phyloP scores from a whole-genome alignment of 2,329 filamentous ascomycete species.

The Aspergillus sp. region DNA sequence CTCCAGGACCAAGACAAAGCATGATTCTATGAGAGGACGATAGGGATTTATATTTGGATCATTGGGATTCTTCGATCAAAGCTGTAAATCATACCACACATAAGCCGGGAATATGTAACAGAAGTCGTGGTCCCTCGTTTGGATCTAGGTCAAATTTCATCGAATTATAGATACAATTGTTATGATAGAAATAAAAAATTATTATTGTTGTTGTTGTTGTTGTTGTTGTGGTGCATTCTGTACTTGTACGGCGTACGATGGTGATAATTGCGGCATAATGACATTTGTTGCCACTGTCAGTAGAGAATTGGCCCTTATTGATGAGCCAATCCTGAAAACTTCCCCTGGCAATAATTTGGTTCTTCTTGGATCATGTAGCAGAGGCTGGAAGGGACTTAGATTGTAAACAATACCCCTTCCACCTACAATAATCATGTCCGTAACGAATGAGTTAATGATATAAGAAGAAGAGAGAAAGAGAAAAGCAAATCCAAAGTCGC shows the following conservation, averaged over 20 bases:
- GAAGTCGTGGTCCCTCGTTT: too few species aligned
- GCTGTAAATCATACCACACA: too few species aligned
- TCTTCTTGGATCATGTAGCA: conserved; percentile 56
- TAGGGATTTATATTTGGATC: too few species aligned
- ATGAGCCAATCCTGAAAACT: conserved; percentile 33
- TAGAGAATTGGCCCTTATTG: conserved; percentile 55
- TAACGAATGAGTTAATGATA: conserved; percentile 44
- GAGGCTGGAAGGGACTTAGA: conserved; percentile 47
- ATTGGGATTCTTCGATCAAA: too few species aligned
- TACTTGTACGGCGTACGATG: background rate
- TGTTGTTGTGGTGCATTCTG: too few species aligned
- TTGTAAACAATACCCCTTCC: conserved; percentile 28
- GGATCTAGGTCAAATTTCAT: too few species aligned
- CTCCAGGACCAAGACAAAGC: too few species aligned
- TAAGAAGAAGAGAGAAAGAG: conserved; percentile 29
- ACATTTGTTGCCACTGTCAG: conserved; percentile 54
- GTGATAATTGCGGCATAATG: background rate
- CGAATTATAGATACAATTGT: background rate
- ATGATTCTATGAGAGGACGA: too few species aligned
- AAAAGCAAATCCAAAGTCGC: conserved; percentile 8
- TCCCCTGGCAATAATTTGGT: conserved; percentile 27
- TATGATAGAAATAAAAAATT: too few species aligned
- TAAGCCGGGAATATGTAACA: too few species aligned
- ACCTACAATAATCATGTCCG: conserved; percentile 60
- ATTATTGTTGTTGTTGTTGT: too few species aligned